phyloP scores from a whole-genome alignment of 371 early-diverging fungal genomes.

The Syncephalastrum monosporum region DNA sequence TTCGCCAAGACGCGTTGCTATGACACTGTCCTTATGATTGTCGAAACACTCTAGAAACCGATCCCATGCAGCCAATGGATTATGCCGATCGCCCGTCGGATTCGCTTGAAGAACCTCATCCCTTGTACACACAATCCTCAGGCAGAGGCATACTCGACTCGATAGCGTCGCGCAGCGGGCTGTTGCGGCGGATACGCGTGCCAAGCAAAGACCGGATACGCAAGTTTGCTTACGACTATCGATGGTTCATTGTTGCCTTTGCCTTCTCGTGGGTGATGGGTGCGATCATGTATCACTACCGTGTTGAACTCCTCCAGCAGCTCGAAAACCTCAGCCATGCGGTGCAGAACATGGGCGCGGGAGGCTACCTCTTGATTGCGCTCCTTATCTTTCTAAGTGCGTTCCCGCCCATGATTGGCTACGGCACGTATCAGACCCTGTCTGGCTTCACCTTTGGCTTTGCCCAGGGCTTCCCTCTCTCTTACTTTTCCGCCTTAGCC shows the following conservation, averaged over 20 bases:
- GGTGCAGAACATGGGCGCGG: conserved; percentile 32
- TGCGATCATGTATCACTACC: conserved; percentile 25
- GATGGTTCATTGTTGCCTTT: conserved; percentile 12
- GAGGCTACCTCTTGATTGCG: conserved; percentile 44
- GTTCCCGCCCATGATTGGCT: conserved; percentile 71
- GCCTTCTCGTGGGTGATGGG: conserved; percentile 16
- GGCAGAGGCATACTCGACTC: too few relatives aligned
- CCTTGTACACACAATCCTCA: too few relatives aligned
- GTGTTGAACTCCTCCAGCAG: conserved; percentile 29
- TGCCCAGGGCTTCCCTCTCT: conserved; percentile 55
- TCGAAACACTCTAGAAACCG: too few relatives aligned
- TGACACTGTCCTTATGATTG: too few relatives aligned
- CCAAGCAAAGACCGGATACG: conserved; percentile 2
- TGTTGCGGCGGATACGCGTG: too few relatives aligned
- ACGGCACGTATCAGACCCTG: conserved; percentile 61
- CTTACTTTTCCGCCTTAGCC: conserved; percentile 54
- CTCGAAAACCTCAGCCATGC: conserved; percentile 34
- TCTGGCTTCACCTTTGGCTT: conserved; percentile 72
- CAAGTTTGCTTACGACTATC: conserved; percentile 11
- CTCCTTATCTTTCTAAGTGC: conserved; percentile 53
- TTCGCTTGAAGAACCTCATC: too few relatives aligned
- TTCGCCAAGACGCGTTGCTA: too few relatives aligned
- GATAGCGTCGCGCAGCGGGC: too few relatives aligned
- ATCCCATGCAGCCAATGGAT: too few relatives aligned
- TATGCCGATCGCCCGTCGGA: too few relatives aligned